Conservation (phyloP, 768 basidiomycete species). For the Coprinopsis sp. region DNA sequence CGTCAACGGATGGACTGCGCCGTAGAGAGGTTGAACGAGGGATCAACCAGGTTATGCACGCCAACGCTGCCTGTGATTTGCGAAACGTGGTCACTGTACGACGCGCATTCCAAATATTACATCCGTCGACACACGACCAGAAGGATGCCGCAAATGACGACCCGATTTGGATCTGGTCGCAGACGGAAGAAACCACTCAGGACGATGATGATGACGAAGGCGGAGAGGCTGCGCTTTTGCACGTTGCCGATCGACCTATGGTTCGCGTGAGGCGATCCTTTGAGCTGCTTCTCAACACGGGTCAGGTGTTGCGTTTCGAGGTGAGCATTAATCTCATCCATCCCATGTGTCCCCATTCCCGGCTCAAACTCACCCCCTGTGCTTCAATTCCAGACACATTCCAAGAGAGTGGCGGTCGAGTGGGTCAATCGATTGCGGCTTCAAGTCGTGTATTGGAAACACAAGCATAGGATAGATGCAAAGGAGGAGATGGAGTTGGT, state of each 20-base stretch:
- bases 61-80: constrained; percentile 70
- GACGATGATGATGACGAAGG: constrained; percentile 64
- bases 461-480: constrained; percentile 70
- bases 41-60: constrained; percentile 54
- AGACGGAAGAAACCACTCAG: constrained; percentile 33
- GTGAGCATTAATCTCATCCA: no score
- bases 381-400: constrained; percentile 49
- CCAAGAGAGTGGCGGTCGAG: constrained; percentile 63
- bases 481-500: constrained; percentile 77
- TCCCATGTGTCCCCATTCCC: no score
- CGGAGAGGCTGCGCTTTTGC: constrained; percentile 50
- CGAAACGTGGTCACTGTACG: constrained; percentile 61
- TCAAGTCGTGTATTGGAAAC: constrained; percentile 75
- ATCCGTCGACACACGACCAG: constrained; percentile 33
- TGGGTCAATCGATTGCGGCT: constrained; percentile 79
- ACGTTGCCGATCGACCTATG: constrained; percentile 36
- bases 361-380: not conserved
- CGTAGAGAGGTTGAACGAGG: constrained; percentile 60
- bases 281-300: constrained; percentile 67
- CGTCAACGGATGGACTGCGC: constrained; percentile 35
- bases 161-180: constrained; percentile 28
- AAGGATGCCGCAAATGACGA: constrained; percentile 28
- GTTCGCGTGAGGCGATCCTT: constrained; percentile 66
- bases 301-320: constrained; percentile 73
- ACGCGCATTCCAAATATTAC: constrained; percentile 50